Conservation (phyloP, 306 rosid species). For the Castanea mollissima region DNA sequence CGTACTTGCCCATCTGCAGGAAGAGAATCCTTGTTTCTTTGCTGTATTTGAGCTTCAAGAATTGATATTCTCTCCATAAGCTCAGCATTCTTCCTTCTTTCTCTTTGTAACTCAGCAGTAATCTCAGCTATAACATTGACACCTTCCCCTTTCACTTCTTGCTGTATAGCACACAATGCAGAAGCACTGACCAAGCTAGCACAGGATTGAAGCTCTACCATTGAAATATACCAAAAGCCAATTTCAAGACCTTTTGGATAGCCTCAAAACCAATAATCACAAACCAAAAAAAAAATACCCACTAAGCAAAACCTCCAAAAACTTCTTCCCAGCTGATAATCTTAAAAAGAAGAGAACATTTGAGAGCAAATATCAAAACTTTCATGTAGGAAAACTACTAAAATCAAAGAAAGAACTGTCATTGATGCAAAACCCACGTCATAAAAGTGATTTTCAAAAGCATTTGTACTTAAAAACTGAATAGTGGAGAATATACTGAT, state of each 20-base stretch:
- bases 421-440: neutral
- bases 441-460: constrained; percentile 1
- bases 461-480: neutral
- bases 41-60: constrained; percentile 78
- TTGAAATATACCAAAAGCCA: constrained; percentile 18
- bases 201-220: constrained; percentile 70
- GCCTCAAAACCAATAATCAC: constrained; percentile 4
- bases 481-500: constrained; percentile 5
- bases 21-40: constrained; percentile 38
- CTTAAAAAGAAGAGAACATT: neutral
- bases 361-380: neutral
- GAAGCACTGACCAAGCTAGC: constrained; percentile 55
- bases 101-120: constrained; percentile 67
- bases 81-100: constrained; percentile 67
- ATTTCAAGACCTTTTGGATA: constrained; percentile 9
- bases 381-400: constrained; percentile 10
- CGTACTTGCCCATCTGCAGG: constrained; percentile 40
- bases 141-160: constrained; percentile 52
- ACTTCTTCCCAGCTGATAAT: constrained; percentile 14
- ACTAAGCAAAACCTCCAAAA: constrained; percentile 11
- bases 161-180: constrained; percentile 49
- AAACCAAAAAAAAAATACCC: constrained; percentile 2
- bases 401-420: neutral
- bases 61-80: constrained; percentile 66
- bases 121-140: constrained; percentile 48